Base-by-base conservation (phyloP, 2,329 filamentous ascomycete species). In the Purpureocillium lavendulum region DNA sequence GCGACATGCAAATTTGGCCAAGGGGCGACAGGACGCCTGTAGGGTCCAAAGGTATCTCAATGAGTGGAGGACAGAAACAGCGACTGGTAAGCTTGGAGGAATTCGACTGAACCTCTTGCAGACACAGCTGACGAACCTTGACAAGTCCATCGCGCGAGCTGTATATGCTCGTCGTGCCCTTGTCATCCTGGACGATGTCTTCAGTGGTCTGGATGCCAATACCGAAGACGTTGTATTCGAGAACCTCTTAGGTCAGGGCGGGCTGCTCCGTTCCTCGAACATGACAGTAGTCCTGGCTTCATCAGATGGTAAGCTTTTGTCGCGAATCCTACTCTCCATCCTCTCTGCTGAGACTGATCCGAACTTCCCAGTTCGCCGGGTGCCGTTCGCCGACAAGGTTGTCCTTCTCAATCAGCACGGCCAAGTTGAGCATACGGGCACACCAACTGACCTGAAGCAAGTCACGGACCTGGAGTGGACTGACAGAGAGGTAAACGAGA, bases 21-120 rank as follows among this genome's bases (percentile, higher is more conserved):
- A 40, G 47, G 2, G 57, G 57, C n/a, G 55, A 60, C 31, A 43
- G 44, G 7, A 56, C 56, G 0, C 29, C 52, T 1, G 51, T 59
- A 24, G 59, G 59, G 5, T 53, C 50, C 31, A 55, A 54, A 33
- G 57, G 59, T 0, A 50, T 59, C 21, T 52, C 52, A 1, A 44
- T 61, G 26, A 60, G 57, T 6, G 58, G 59, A 16, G 59, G 58
- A 7, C 55, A 61, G 40, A 53, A 51, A 15, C 51, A 54, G 35
- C 47, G 54, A 16, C 28, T 56, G 29, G 36, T 42, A 21, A 35
- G 33, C 31, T 16, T 6, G 5, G 5, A 6, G 21, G 5, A 5
- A 26, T 26, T 26, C 6, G 21, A 10, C 21, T n/a, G n/a, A 26
- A 26, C 21, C 10, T 26, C 5, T 10, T 10, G 10, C 5, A 5